Evolutionary conservation across 2,329 filamentous ascomycete genomes (phyloP).

Genomic region (Ciborinia camelliae): DNA sequence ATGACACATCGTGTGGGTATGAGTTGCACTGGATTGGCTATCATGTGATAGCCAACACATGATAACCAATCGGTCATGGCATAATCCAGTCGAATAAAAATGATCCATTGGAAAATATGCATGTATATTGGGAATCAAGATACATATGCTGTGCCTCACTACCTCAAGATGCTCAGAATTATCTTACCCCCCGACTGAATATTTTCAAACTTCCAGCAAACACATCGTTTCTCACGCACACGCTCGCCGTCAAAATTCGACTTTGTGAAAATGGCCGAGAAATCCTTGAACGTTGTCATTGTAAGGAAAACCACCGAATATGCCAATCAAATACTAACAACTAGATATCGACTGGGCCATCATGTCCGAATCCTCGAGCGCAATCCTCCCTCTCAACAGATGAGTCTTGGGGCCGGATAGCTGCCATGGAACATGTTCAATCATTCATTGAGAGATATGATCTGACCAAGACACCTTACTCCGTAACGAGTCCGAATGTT

Average conservation of each 20-base stretch:
- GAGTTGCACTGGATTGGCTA: no score
- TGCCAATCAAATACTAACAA: background rate
- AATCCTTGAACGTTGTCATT: background rate
- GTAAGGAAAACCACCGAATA: background rate
- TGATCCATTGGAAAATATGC: background rate
- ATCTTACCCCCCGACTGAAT: background rate
- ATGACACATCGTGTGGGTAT: background rate
- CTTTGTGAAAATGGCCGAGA: background rate
- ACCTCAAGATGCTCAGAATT: no score
- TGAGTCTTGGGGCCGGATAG: conserved; percentile 1
- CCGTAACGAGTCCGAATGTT: background rate
- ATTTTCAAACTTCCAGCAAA: background rate
- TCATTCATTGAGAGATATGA: background rate
- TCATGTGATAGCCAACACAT: background rate
- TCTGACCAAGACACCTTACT: background rate
- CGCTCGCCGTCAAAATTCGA: background rate
- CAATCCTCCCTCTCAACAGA: background rate
- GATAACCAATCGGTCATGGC: background rate
- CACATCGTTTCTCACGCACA: background rate
- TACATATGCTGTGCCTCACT: background rate
- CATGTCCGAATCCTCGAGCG: background rate
- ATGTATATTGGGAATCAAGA: background rate
- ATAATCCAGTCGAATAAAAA: background rate
- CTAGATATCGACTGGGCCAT: background rate
- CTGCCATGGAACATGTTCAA: conserved; percentile 1